A percentile compares a stretch with the other conserved stretches of the same genome.
phyloP scores from a whole-genome alignment of 228 moss, liverwort and hornwort species.

The Sphagnum magellanicum region DNA sequence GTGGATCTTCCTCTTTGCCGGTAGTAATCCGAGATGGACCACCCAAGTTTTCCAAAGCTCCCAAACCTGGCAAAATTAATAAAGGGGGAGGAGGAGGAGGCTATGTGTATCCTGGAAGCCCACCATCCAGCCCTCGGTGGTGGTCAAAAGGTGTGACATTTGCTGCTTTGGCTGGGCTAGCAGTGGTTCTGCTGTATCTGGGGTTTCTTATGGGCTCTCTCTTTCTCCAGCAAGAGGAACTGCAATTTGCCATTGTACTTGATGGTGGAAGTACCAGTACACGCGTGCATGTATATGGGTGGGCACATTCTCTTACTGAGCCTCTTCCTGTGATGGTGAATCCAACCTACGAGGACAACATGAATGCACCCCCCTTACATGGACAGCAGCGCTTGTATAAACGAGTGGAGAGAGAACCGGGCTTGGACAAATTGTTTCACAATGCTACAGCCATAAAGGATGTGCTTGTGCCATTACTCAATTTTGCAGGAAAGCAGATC shows the following conservation, averaged over 20 bases:
- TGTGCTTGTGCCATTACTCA: slow-evolving; percentile 61
- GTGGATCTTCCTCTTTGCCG: slow-evolving; percentile 6
- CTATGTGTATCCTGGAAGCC: slow-evolving; percentile 18
- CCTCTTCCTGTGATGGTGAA: slow-evolving; percentile 84
- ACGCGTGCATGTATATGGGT: slow-evolving; percentile 86
- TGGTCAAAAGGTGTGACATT: slow-evolving; percentile 42
- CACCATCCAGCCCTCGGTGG: slow-evolving; percentile 29
- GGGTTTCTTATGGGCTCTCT: slow-evolving; percentile 49
- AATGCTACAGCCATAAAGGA: slow-evolving; percentile 67
- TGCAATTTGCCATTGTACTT: slow-evolving; percentile 91
- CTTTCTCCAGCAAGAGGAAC: slow-evolving; percentile 24
- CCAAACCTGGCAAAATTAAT: slow-evolving; percentile 46
- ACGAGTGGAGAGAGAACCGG: slow-evolving; percentile 94
- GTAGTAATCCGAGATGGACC: slow-evolving; percentile 27
- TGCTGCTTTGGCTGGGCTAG: slow-evolving; percentile 25
- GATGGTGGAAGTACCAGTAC: slow-evolving; percentile 96
- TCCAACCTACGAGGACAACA: slow-evolving; percentile 46
- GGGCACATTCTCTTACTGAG: slow-evolving; percentile 63
- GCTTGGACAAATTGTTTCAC: slow-evolving; percentile 70
- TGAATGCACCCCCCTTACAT: slow-evolving; percentile 43
- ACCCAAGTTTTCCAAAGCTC: slow-evolving; percentile 6
- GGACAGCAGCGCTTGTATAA: slow-evolving; percentile 69
- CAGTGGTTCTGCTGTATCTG: slow-evolving; percentile 42
- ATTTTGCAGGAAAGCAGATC: slow-evolving; percentile 83
- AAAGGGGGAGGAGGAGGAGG: slow-evolving; percentile 54